phyloP scores from a whole-genome alignment of 192 early-diverging fungal genomes.

The Allomyces macrogynus region DNA sequence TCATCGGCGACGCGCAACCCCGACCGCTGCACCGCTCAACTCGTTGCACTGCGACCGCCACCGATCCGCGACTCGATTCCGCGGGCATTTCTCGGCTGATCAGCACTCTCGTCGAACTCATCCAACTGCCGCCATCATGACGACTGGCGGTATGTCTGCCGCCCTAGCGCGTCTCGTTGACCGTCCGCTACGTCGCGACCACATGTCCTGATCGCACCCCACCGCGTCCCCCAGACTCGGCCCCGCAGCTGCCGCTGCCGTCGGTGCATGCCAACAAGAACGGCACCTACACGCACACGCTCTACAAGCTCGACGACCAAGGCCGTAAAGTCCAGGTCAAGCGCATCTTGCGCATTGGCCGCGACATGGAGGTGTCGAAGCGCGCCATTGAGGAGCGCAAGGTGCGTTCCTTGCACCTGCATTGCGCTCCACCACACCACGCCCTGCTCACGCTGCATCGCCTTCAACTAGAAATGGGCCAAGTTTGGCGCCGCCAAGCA shows the following conservation, averaged over 20 bases:
- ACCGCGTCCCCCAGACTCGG: background rate
- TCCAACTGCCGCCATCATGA: too few species aligned
- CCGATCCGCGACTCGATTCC: too few species aligned
- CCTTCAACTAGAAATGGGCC: conserved; percentile 35
- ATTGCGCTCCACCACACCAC: too few species aligned
- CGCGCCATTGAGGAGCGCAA: conserved; percentile 76
- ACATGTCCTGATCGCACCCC: too few species aligned
- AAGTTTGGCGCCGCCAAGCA: conserved; percentile 83
- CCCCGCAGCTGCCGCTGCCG: background rate
- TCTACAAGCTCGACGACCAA: background rate
- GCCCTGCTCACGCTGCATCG: background rate
- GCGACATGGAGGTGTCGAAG: conserved; percentile 53
- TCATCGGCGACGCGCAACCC: too few species aligned
- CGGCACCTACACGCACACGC: background rate
- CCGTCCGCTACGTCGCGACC: too few species aligned
- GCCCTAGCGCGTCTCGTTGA: too few species aligned
- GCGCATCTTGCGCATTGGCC: conserved; percentile 20
- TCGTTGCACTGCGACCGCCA: too few species aligned
- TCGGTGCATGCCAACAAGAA: background rate
- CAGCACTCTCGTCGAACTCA: too few species aligned
- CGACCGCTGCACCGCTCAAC: too few species aligned
- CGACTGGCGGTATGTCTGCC: too few species aligned
- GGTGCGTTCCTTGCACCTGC: conserved; percentile 20
- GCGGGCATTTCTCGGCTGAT: too few species aligned
- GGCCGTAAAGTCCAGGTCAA: conserved; percentile 52